Percentiles rank a stretch among this genome's conserved stretches.
phyloP scores from a whole-genome alignment of 306 rosid species.

The Pyrus bretschneideri region DNA sequence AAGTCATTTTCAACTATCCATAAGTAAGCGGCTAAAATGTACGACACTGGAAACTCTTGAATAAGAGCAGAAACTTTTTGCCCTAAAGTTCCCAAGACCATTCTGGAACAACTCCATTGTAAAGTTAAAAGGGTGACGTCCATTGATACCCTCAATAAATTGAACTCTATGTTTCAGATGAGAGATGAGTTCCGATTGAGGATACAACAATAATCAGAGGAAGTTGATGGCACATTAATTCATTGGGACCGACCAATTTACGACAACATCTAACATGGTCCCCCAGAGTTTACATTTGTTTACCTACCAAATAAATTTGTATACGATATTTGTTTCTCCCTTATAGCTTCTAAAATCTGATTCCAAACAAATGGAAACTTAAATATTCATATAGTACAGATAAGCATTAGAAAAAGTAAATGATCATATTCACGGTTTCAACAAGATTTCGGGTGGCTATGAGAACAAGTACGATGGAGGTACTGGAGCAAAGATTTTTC shows the following conservation, averaged over 20 bases:
- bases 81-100: slow-evolving; percentile 13
- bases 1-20: neutral
- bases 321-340: neutral
- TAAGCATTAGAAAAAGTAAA: neutral
- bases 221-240: neutral
- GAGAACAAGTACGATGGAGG: neutral
- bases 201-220: neutral
- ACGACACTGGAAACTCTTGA: neutral
- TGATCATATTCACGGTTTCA: neutral
- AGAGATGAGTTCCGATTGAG: neutral
- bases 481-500: neutral
- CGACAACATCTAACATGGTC: neutral
- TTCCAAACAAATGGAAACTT: neutral
- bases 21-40: neutral
- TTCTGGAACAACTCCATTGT: neutral
- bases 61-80: slow-evolving; percentile 2
- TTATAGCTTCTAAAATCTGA: neutral
- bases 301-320: neutral
- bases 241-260: neutral
- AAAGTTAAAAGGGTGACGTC: neutral
- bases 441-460: neutral
- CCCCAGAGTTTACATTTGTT: neutral
- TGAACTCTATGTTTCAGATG: neutral
- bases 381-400: neutral
- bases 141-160: neutral